phyloP scores from a whole-genome alignment of 2,329 filamentous ascomycete genomes.

The Aspergillus unguis region DNA sequence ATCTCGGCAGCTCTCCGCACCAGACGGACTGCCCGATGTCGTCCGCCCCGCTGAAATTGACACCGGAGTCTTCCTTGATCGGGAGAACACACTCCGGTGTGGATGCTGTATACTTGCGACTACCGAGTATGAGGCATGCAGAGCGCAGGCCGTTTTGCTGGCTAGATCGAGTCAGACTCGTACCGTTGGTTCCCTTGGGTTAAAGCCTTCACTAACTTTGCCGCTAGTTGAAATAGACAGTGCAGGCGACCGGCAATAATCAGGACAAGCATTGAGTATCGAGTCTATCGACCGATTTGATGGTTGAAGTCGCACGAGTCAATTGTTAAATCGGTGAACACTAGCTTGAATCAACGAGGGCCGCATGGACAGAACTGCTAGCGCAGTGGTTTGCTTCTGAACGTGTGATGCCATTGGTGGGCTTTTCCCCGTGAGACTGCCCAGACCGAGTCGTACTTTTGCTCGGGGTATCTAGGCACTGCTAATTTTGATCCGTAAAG shows the following conservation, averaged over 20 bases:
- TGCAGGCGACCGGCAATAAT: not conserved
- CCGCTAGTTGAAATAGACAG: not conserved
- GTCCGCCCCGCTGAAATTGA: constrained; percentile 18
- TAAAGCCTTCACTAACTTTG: not conserved
- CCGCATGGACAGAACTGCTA: not conserved
- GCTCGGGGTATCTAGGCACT: no score
- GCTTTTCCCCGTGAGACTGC: not conserved
- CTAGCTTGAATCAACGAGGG: not conserved
- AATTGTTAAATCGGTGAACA: not conserved
- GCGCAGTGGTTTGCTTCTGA: not conserved
- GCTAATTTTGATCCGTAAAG: no score
- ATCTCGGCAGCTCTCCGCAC: constrained; percentile 18
- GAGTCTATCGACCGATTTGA: not conserved
- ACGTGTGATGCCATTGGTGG: constrained; percentile 5
- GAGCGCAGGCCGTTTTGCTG: no score
- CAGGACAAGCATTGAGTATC: constrained; percentile 3
- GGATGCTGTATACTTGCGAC: no score
- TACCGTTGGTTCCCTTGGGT: not conserved
- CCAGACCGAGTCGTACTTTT: constrained; percentile 2
- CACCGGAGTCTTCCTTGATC: constrained; percentile 6
- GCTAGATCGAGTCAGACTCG: no score
- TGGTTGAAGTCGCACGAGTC: constrained; percentile 1
- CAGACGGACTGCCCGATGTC: constrained; percentile 19
- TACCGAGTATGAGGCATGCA: no score
- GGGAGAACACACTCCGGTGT: not conserved